Conservation (phyloP, 2,329 filamentous ascomycete genomes). For the Penicillium sp. region DNA sequence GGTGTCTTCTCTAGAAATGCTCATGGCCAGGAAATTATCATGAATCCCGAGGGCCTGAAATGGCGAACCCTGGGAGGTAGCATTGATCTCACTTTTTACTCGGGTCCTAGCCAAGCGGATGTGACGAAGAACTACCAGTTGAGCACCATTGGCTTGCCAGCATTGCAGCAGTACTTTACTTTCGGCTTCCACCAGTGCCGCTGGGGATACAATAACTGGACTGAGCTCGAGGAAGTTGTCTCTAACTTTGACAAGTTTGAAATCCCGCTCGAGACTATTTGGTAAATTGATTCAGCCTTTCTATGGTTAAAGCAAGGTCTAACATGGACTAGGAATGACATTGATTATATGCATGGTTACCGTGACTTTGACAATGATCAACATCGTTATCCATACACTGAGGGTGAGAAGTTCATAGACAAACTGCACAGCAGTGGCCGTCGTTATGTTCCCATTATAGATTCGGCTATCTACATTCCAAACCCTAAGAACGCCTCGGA, state of each 20-base stretch:
- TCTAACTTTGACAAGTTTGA: conserved; percentile 54
- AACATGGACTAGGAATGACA: conserved; percentile 39
- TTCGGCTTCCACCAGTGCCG: conserved; percentile 82
- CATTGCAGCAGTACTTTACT: conserved; percentile 78
- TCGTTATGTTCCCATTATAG: conserved; percentile 62
- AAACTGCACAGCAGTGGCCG: conserved; percentile 55
- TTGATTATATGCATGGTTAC: conserved; percentile 61
- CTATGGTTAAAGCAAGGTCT: neutral
- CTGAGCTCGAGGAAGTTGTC: conserved; percentile 60
- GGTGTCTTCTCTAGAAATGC: conserved; percentile 76
- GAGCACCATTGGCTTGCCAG: conserved; percentile 67
- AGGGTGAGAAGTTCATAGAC: conserved; percentile 53
- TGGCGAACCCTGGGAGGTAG: conserved; percentile 74
- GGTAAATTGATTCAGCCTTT: conserved; percentile 27
- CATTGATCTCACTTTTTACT: conserved; percentile 77
- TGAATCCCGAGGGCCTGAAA: conserved; percentile 64
- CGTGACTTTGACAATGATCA: conserved; percentile 60
- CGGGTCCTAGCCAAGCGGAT: conserved; percentile 66
- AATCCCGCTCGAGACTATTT: conserved; percentile 57
- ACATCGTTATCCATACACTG: conserved; percentile 51
- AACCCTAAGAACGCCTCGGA: conserved; percentile 69
- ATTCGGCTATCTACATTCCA: conserved; percentile 68
- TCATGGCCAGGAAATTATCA: conserved; percentile 71
- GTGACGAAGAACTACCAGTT: conserved; percentile 70
- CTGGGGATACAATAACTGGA: conserved; percentile 78